phyloP scores from a whole-genome alignment of 768 basidiomycete genomes.

The Trametes meyenii region DNA sequence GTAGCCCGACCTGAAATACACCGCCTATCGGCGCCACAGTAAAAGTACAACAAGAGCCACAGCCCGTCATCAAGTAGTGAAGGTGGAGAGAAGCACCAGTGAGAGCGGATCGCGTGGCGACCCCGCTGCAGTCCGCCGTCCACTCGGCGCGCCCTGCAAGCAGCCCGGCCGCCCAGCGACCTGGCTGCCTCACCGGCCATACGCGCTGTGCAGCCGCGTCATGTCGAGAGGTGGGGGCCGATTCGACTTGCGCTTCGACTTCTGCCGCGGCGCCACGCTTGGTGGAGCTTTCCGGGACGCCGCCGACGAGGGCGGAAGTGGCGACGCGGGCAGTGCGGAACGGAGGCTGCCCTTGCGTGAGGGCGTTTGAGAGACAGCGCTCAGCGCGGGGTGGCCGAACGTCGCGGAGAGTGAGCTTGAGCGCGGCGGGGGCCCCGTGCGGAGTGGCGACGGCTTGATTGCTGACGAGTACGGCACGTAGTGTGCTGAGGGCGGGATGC shows the following conservation, averaged over 20 bases:
- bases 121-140: background rate
- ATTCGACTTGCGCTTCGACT: slow-evolving; percentile 19
- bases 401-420: slow-evolving; percentile 22
- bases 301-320: slow-evolving; percentile 1
- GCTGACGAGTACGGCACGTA: slow-evolving; percentile 25
- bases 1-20: background rate
- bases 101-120: slow-evolving; percentile 18
- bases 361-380: slow-evolving; percentile 14
- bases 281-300: slow-evolving; percentile 1
- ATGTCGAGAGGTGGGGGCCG: slow-evolving; percentile 25
- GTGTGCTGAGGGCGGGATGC: slow-evolving; percentile 20
- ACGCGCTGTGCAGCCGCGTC: slow-evolving; percentile 22
- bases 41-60: slow-evolving; percentile 10
- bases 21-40: background rate
- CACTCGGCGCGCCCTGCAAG: background rate
- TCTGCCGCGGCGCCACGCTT: slow-evolving; percentile 4
- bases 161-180: slow-evolving; percentile 17
- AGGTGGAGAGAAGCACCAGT: background rate
- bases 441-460: slow-evolving; percentile 23
- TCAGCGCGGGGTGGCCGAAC: slow-evolving; percentile 18
- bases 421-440: slow-evolving; percentile 16
- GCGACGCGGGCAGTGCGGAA: slow-evolving; percentile 9
- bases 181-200: slow-evolving; percentile 16
- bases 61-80: slow-evolving; percentile 3
- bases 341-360: slow-evolving; percentile 12